Evolutionary conservation across 805 yeast genomes (phyloP), one percentile per base, ranked within the genome.

Genomic region (Saccharomycopsis schoenii): DNA sequence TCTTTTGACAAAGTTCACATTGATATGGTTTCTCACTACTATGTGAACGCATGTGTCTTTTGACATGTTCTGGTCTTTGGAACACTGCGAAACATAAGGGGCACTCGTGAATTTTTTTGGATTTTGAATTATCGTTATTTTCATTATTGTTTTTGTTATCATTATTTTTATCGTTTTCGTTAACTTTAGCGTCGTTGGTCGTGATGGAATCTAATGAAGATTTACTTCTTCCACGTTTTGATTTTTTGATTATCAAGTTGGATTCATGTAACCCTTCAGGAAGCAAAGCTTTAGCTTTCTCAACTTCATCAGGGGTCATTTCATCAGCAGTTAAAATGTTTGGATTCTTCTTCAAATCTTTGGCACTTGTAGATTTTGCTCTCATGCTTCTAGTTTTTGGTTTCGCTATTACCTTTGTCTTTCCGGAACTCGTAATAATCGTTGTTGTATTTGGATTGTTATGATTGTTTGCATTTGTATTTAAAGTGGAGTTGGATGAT

Each of bases 1-100:
- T 70, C 64, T 85, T 84, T 1, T 75, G 78, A 73, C 96, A 89
- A 15, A 74, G 75, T 5, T 76, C 73, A 71, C 97, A 88, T 42
- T 71, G 71, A 68, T 81, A 91, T 0, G 97, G 96, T 62, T 96
- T 79, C 65, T 88, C 93, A 64, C 83, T 81, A 4, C 90, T 82
- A 71, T 91, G 97, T 1, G 91, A 77, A 66, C 91, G 78, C 70
- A 78, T 74, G 72, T 91, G 84, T 64, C 89, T 70, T 69, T 82
- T 85, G 36, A 85, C 90, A 70, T 85, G 90, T 67, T 85, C 90
- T 1, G 90, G 87, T 65, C 88, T 71, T 69, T 84, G 89, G 74
- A 84, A 84, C 58, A 80, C 71, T 47, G 83, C 77, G 56, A 80
- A 82, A 68, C 89, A 84, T 51, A 83, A 69, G 1, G 88, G 88